These are phyloP conservation scores for Yamadazyma diddensiae DNA, from an alignment of 1,139 yeast species.

Conservation along the genomic window DNA sequence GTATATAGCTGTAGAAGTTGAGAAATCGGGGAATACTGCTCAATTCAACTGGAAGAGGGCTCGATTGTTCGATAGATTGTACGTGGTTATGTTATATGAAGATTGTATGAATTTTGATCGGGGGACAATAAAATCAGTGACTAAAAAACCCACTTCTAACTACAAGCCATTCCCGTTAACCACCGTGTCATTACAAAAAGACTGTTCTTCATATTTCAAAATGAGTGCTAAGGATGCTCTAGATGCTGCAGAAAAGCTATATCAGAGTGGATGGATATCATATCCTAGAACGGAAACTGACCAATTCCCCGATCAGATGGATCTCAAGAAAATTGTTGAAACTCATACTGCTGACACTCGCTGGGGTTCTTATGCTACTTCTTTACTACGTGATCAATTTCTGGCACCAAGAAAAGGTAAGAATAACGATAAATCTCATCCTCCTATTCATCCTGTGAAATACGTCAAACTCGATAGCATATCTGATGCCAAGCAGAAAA, in stretches of 20 bases:
- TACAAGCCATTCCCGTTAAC: slow-evolving; percentile 89
- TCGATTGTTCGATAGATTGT: slow-evolving; percentile 63
- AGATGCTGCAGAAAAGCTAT: slow-evolving; percentile 82
- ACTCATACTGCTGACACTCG: slow-evolving; percentile 52
- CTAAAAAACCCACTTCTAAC: slow-evolving; percentile 65
- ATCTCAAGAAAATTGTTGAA: slow-evolving; percentile 55
- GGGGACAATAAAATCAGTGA: slow-evolving; percentile 53
- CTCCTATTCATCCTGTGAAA: slow-evolving; percentile 92
- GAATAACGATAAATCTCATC: slow-evolving; percentile 95
- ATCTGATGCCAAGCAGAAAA: slow-evolving; percentile 51
- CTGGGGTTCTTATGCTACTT: slow-evolving; percentile 50
- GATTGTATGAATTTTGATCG: slow-evolving; percentile 47
- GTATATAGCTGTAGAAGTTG: slow-evolving; percentile 57
- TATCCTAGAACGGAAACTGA: slow-evolving; percentile 99
- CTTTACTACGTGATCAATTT: slow-evolving; percentile 34
- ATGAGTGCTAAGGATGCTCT: slow-evolving; percentile 80
- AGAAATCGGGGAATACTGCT: slow-evolving; percentile 28
- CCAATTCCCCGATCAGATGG: slow-evolving; percentile 72
- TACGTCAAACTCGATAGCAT: slow-evolving; percentile 34
- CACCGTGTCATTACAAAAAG: slow-evolving; percentile 91
- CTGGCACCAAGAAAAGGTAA: slow-evolving; percentile 71
- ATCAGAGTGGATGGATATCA: slow-evolving; percentile 81
- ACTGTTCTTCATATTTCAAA: slow-evolving; percentile 71
- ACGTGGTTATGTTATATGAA: slow-evolving; percentile 60
- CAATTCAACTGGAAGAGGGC: slow-evolving; percentile 65